Conservation (phyloP, 331 rosid species). For the Malus hybrid region DNA sequence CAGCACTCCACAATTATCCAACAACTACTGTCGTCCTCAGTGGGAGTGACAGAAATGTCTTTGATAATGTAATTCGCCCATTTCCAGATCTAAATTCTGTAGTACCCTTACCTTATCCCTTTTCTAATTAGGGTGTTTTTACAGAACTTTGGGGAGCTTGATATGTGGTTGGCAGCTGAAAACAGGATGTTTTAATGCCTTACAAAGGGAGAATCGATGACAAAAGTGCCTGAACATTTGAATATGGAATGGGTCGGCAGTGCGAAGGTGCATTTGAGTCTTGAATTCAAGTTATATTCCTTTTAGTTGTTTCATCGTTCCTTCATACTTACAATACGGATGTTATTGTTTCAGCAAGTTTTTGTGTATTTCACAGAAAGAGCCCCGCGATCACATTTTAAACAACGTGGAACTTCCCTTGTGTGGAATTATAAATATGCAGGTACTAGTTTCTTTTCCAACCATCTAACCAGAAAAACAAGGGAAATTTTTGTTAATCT, state of each 20-base stretch:
- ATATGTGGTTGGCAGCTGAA: constrained; percentile 97
- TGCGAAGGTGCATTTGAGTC: constrained; percentile 49
- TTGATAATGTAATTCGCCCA: constrained; percentile 53
- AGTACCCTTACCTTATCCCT: constrained; percentile 2
- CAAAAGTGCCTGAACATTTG: constrained; percentile 92
- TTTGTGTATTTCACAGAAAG: constrained; percentile 87
- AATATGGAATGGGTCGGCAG: constrained; percentile 98
- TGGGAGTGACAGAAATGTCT: constrained; percentile 66
- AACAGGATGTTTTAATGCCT: constrained; percentile 82
- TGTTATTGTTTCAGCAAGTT: constrained; percentile 57
- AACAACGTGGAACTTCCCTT: constrained; percentile 73
- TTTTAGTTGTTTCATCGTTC: constrained; percentile 13
- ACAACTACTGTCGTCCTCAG: constrained; percentile 89
- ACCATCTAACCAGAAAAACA: background rate
- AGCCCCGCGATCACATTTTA: constrained; percentile 78
- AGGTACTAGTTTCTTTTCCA: constrained; percentile 29
- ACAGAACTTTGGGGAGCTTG: constrained; percentile 77
- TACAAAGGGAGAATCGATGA: constrained; percentile 85
- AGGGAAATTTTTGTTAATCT: background rate
- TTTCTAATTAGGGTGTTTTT: constrained; percentile 24
- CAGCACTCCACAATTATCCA: constrained; percentile 56
- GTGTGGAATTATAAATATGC: constrained; percentile 97
- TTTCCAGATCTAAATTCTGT: constrained; percentile 12
- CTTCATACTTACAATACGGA: constrained; percentile 16
- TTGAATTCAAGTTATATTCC: constrained; percentile 10